Conservation (phyloP, 192 early-diverging fungal species). For the Gamsiella multidivaricata region DNA sequence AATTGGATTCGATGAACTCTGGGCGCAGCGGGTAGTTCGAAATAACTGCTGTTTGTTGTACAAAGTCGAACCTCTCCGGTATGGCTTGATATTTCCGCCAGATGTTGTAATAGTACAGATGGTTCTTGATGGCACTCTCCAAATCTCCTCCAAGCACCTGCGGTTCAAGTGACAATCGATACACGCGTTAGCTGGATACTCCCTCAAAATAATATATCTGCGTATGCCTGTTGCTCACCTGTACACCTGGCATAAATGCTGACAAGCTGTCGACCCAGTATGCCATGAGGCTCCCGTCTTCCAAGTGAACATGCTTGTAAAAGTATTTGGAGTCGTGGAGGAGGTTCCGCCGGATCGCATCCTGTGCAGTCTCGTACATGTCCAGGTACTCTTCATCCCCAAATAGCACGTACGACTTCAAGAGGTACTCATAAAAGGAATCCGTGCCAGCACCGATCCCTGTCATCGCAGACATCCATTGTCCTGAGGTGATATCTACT, state of each 20-base stretch:
- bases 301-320: slow-evolving; percentile 90
- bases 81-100: slow-evolving; percentile 88
- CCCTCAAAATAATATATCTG: no score
- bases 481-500: slow-evolving; percentile 72
- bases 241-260: slow-evolving; percentile 93
- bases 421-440: slow-evolving; percentile 91
- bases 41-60: slow-evolving; percentile 69
- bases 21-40: slow-evolving; percentile 88
- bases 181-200: slow-evolving; percentile 1
- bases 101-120: slow-evolving; percentile 86
- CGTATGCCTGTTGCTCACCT: slow-evolving; percentile 58
- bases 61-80: slow-evolving; percentile 90
- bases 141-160: slow-evolving; percentile 89
- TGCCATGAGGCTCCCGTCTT: slow-evolving; percentile 69
- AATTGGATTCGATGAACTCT: slow-evolving; percentile 95
- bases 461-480: slow-evolving; percentile 79
- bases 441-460: slow-evolving; percentile 93
- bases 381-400: slow-evolving; percentile 80
- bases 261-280: slow-evolving; percentile 90
- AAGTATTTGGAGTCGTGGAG: slow-evolving; percentile 78
- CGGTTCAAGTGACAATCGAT: background rate
- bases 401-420: slow-evolving; percentile 92
- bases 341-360: slow-evolving; percentile 70
- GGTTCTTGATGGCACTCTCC: slow-evolving; percentile 82
- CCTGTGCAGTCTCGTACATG: slow-evolving; percentile 82